These are phyloP conservation scores for Botrytis tulipae DNA, from an alignment of 2,329 filamentous ascomycete species.

Conservation along the genomic window DNA sequence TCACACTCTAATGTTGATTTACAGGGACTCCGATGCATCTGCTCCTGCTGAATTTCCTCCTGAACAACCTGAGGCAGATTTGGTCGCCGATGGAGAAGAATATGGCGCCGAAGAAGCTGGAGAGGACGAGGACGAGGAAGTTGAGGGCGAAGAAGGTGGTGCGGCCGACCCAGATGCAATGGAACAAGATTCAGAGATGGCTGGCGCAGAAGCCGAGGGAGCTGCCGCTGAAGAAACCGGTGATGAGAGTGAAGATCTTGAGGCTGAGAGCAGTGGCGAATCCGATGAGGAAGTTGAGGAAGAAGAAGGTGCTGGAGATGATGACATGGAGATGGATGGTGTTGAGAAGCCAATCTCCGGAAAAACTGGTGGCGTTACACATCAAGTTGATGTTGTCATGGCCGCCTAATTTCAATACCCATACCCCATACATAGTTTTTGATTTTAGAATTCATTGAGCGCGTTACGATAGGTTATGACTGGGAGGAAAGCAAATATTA, in stretches of 20 bases:
- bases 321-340: slow-evolving; percentile 52
- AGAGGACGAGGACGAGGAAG: slow-evolving; percentile 67
- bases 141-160: slow-evolving; percentile 53
- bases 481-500: not conserved
- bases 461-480: slow-evolving; percentile 16
- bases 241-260: slow-evolving; percentile 75
- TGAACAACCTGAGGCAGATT: slow-evolving; percentile 94
- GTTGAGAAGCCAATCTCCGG: slow-evolving; percentile 34
- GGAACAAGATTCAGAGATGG: slow-evolving; percentile 74
- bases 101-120: slow-evolving; percentile 91
- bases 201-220: slow-evolving; percentile 57
- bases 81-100: slow-evolving; percentile 77
- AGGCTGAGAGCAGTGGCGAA: slow-evolving; percentile 68
- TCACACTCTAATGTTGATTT: slow-evolving; percentile 31
- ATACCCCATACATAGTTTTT: slow-evolving; percentile 12
- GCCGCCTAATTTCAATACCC: slow-evolving; percentile 18
- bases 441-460: slow-evolving; percentile 15
- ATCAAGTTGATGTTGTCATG: slow-evolving; percentile 30
- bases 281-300: slow-evolving; percentile 50
- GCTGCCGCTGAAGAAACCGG: slow-evolving; percentile 65
- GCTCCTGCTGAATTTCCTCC: slow-evolving; percentile 95
- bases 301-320: slow-evolving; percentile 43
- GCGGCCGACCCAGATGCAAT: slow-evolving; percentile 44
- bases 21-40: slow-evolving; percentile 94
- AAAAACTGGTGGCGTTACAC: slow-evolving; percentile 22